These are phyloP conservation scores for Coleophoma eucalyptorum DNA, from an alignment of 2,329 filamentous ascomycete genomes.

Conservation along the genomic window DNA sequence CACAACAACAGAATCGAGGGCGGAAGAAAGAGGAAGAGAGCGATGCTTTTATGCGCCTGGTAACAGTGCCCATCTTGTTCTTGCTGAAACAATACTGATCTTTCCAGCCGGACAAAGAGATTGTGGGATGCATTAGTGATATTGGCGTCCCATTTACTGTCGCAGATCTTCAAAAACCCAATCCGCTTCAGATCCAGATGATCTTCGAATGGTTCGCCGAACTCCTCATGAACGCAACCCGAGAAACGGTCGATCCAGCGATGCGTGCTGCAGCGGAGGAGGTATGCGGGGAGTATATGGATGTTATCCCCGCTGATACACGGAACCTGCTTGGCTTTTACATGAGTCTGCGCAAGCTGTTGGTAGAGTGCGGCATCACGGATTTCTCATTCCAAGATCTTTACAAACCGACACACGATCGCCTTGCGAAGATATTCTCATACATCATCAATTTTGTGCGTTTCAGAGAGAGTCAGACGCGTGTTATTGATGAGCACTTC, in stretches of 20 bases:
- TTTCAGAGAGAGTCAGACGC: conserved; percentile 89
- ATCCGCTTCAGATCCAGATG: conserved; percentile 90
- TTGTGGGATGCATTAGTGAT: conserved; percentile 94
- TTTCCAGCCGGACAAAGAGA: conserved; percentile 61
- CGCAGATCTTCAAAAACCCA: conserved; percentile 88
- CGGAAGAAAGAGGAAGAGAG: conserved; percentile 55
- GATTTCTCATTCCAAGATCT: conserved; percentile 94
- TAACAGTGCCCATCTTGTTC: conserved; percentile 24
- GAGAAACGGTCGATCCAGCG: conserved; percentile 88
- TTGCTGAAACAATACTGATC: conserved; percentile 11
- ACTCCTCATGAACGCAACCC: conserved; percentile 86
- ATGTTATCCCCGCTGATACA: conserved; percentile 82
- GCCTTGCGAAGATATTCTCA: conserved; percentile 91
- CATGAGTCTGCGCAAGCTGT: conserved; percentile 71
- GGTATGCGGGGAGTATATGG: conserved; percentile 76
- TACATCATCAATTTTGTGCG: conserved; percentile 99
- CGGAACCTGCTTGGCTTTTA: conserved; percentile 97
- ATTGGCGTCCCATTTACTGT: conserved; percentile 88
- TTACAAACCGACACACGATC: conserved; percentile 84
- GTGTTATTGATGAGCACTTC: conserved; percentile 87
- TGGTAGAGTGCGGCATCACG: conserved; percentile 84
- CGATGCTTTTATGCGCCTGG: conserved; percentile 54
- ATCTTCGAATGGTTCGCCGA: conserved; percentile 98
- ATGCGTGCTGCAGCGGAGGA: conserved; percentile 92
- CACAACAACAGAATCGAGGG: conserved; percentile 40